phyloP scores from a whole-genome alignment of 257 asterid species.

The Penstemon eatonii region DNA sequence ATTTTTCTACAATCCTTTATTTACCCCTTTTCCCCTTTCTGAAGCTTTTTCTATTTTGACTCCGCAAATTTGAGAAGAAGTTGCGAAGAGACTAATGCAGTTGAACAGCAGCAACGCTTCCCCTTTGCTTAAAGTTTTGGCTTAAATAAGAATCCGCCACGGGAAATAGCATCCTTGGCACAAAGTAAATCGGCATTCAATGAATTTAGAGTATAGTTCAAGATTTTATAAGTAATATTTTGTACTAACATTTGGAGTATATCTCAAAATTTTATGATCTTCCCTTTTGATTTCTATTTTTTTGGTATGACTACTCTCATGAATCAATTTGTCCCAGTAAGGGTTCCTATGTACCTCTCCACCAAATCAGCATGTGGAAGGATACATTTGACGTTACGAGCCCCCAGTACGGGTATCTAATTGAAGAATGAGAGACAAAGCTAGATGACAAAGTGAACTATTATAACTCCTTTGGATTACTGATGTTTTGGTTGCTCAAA shows the following conservation, averaged over 20 bases:
- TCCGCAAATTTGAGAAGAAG: conserved; percentile 88
- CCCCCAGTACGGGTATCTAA: conserved; percentile 42
- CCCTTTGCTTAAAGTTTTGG: conserved; percentile 67
- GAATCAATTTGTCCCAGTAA: conserved; percentile 66
- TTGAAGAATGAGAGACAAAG: conserved; percentile 47
- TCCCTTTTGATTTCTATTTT: conserved; percentile 28
- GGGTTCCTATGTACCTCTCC: conserved; percentile 63
- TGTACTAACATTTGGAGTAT: no score
- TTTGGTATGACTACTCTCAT: conserved; percentile 63
- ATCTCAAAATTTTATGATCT: no score
- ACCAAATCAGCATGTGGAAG: conserved; percentile 86
- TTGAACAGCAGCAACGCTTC: conserved; percentile 48
- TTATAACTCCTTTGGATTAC: conserved; percentile 2
- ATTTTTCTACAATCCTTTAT: conserved; percentile 12
- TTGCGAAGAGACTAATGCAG: conserved; percentile 62
- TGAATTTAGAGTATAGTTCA: no score
- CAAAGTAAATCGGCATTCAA: conserved; percentile 12
- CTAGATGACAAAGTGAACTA: conserved; percentile 57
- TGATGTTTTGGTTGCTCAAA: conserved; percentile 8
- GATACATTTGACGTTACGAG: conserved; percentile 61
- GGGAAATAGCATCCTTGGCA: conserved; percentile 37
- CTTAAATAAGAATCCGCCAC: conserved; percentile 39
- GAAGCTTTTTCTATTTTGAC: conserved; percentile 25
- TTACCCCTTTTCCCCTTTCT: neutral
- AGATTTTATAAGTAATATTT: no score